Evolutionary conservation across 2,329 filamentous ascomycete genomes (phyloP).

Genomic region (Botrytis medusae): DNA sequence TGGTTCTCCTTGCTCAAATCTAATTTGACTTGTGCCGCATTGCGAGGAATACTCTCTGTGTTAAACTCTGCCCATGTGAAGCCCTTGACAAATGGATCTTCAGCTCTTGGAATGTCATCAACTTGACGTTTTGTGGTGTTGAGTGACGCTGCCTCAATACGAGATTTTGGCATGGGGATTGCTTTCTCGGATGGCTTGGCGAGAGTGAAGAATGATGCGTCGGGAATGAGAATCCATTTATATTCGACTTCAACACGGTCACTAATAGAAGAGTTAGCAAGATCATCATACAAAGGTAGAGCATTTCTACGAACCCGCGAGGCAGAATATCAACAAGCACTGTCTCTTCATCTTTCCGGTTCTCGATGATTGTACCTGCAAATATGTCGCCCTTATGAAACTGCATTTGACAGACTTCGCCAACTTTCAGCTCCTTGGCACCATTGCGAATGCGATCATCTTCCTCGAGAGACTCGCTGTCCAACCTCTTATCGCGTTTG

Average conservation of each 20-base stretch:
- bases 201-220: constrained; percentile 67
- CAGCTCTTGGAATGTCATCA: constrained; percentile 62
- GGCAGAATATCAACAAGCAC: constrained; percentile 82
- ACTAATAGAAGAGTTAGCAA: constrained; percentile 51
- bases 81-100: constrained; percentile 65
- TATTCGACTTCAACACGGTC: constrained; percentile 77
- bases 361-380: constrained; percentile 84
- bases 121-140: constrained; percentile 62
- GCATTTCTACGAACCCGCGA: constrained; percentile 63
- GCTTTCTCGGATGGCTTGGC: constrained; percentile 74
- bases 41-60: constrained; percentile 55
- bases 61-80: constrained; percentile 81
- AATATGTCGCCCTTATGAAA: constrained; percentile 83
- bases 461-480: constrained; percentile 67
- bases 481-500: constrained; percentile 76
- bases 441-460: constrained; percentile 67
- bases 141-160: constrained; percentile 64
- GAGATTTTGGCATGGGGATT: constrained; percentile 65
- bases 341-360: constrained; percentile 70
- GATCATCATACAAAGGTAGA: constrained; percentile 21
- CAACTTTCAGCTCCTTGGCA: constrained; percentile 65
- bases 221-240: constrained; percentile 77
- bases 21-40: constrained; percentile 64
- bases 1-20: constrained; percentile 71
- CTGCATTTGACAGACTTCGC: constrained; percentile 85